These are phyloP conservation scores for Cercospora janseana DNA, from an alignment of 2,329 filamentous ascomycete species.

Conservation along the genomic window DNA sequence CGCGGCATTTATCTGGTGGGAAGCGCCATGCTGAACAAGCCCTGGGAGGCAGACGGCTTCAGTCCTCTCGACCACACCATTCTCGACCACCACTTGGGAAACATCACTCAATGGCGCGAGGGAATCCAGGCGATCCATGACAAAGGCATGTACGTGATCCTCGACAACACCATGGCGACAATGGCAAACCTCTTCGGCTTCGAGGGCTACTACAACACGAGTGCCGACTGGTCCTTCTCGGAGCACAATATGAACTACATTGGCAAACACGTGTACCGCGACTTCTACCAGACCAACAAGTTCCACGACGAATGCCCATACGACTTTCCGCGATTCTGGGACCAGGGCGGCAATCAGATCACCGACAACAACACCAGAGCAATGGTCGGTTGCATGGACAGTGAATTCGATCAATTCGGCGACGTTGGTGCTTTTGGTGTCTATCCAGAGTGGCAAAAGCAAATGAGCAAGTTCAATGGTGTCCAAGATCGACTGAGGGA, in stretches of 20 bases:
- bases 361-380: constrained; percentile 47
- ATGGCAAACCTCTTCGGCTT: constrained; percentile 65
- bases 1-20: constrained; percentile 62
- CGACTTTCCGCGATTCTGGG: constrained; percentile 61
- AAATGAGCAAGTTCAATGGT: constrained; percentile 64
- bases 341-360: constrained; percentile 55
- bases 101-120: constrained; percentile 57
- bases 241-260: constrained; percentile 63
- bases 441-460: constrained; percentile 62
- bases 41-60: constrained; percentile 63
- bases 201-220: constrained; percentile 58
- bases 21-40: constrained; percentile 62
- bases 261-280: constrained; percentile 53
- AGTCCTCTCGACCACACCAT: constrained; percentile 58
- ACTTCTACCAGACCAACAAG: constrained; percentile 56
- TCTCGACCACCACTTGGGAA: constrained; percentile 62
- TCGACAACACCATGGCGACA: constrained; percentile 66
- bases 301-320: constrained; percentile 53
- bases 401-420: constrained; percentile 64
- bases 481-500: constrained; percentile 66
- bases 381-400: constrained; percentile 58
- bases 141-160: constrained; percentile 63
- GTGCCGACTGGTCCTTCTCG: constrained; percentile 54
- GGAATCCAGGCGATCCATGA: constrained; percentile 60
- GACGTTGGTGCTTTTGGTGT: constrained; percentile 64